phyloP scores from a whole-genome alignment of 352 stramenopile species.

The Phytophthora cajani region DNA sequence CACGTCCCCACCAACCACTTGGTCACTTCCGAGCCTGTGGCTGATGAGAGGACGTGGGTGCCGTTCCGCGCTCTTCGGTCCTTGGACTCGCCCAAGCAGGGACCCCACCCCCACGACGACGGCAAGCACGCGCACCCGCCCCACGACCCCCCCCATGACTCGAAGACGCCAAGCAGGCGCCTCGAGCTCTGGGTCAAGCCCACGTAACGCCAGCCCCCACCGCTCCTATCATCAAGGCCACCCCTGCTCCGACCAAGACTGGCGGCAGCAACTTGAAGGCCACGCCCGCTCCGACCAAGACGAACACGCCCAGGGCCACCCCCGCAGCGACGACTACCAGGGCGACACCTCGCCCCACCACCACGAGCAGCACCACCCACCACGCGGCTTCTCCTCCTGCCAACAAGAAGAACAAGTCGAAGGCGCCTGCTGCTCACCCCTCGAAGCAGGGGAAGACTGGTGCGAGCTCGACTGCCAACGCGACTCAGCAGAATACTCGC shows the following conservation, averaged over 20 bases:
- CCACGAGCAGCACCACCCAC: not conserved
- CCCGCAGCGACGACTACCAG: constrained; percentile 10
- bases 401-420: not conserved
- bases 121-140: constrained; percentile 9
- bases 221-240: not conserved
- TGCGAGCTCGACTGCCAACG: not conserved
- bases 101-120: constrained; percentile 2
- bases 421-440: not conserved
- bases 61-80: constrained; percentile 15
- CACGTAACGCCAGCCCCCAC: not conserved
- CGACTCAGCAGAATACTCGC: not conserved
- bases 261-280: not conserved
- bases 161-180: not conserved
- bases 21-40: constrained; percentile 2
- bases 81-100: constrained; percentile 13
- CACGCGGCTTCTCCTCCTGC: not conserved
- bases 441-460: constrained; percentile 15
- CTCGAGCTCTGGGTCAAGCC: constrained; percentile 14
- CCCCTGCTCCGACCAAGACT: constrained; percentile 16
- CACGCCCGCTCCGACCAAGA: constrained; percentile 19
- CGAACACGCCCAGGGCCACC: constrained; percentile 5
- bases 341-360: not conserved
- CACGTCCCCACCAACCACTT: not conserved
- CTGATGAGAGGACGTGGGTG: constrained; percentile 5
- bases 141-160: not conserved